These are phyloP conservation scores for Blastomyces silverae DNA, from an alignment of 2,329 filamentous ascomycete genomes.

Conservation along the genomic window DNA sequence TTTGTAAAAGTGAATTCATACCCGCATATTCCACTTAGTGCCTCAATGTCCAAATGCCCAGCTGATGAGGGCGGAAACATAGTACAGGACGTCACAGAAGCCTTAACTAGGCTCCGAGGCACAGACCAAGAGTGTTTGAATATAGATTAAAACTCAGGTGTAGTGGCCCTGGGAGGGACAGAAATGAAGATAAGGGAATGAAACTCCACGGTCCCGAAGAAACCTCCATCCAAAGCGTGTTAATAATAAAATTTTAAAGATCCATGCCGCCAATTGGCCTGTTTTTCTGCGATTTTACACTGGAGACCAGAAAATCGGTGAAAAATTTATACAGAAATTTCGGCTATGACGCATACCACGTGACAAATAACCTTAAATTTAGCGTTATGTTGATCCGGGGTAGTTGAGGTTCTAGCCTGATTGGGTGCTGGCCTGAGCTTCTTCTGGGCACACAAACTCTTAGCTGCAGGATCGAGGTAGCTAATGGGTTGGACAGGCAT, in stretches of 20 bases:
- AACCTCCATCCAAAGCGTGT: neutral
- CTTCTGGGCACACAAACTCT: too few relatives aligned
- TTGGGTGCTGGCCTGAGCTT: too few relatives aligned
- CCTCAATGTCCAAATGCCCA: constrained; percentile 71
- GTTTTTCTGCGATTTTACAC: neutral
- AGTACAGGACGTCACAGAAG: neutral
- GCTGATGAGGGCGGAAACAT: constrained; percentile 36
- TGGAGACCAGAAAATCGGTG: neutral
- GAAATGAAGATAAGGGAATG: neutral
- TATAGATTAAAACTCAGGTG: neutral
- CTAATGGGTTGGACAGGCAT: too few relatives aligned
- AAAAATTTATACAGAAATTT: neutral
- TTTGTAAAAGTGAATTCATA: constrained; percentile 35
- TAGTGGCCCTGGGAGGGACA: neutral
- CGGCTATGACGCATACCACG: neutral
- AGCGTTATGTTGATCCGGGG: neutral
- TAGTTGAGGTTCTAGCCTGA: neutral
- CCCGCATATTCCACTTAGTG: constrained; percentile 88
- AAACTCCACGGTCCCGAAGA: neutral
- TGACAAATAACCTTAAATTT: constrained; percentile 7
- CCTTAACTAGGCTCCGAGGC: neutral
- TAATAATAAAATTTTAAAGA: neutral
- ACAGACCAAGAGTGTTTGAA: neutral
- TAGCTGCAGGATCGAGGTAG: too few relatives aligned
- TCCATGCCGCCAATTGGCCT: neutral